phyloP scores from a whole-genome alignment of 768 basidiomycete species.

The Cantharellus cinnabarinus region DNA sequence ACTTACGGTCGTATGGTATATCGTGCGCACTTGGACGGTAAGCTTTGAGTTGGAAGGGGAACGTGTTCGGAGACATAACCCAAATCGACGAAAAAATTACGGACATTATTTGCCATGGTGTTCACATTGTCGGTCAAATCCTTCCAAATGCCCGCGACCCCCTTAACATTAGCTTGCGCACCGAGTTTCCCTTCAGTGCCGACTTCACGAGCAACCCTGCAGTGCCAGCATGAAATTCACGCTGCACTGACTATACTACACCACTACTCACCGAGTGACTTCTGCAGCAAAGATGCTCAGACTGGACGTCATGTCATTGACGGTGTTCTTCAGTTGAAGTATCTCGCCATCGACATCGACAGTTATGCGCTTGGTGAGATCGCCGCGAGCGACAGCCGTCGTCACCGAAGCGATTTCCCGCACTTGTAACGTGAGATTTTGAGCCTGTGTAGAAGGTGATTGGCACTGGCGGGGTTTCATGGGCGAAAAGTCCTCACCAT shows the following conservation, averaged over 20 bases:
- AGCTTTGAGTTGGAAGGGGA: slow-evolving; percentile 25
- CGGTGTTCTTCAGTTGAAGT: slow-evolving; percentile 58
- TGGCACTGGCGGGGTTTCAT: background rate
- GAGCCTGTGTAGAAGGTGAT: background rate
- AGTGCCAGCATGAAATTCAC: background rate
- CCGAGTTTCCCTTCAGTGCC: slow-evolving; percentile 92
- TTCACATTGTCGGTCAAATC: slow-evolving; percentile 92
- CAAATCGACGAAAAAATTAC: slow-evolving; percentile 14
- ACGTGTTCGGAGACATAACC: background rate
- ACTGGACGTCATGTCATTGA: slow-evolving; percentile 87
- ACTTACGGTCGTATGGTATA: slow-evolving; percentile 76
- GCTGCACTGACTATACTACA: background rate
- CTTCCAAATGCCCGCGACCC: slow-evolving; percentile 95
- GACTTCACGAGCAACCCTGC: slow-evolving; percentile 80
- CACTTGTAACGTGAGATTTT: slow-evolving; percentile 14
- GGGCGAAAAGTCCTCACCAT: slow-evolving; percentile 3
- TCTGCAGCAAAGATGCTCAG: slow-evolving; percentile 73
- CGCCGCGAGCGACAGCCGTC: slow-evolving; percentile 23
- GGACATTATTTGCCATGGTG: slow-evolving; percentile 80
- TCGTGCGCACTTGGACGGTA: slow-evolving; percentile 83
- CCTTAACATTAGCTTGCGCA: slow-evolving; percentile 81
- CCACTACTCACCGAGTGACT: slow-evolving; percentile 22
- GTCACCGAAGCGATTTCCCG: slow-evolving; percentile 16
- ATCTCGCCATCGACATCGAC: slow-evolving; percentile 89
- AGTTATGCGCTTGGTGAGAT: slow-evolving; percentile 39